These are phyloP conservation scores for Eutypella sp. DNA, from an alignment of 2,329 filamentous ascomycete genomes.

Conservation along the genomic window DNA sequence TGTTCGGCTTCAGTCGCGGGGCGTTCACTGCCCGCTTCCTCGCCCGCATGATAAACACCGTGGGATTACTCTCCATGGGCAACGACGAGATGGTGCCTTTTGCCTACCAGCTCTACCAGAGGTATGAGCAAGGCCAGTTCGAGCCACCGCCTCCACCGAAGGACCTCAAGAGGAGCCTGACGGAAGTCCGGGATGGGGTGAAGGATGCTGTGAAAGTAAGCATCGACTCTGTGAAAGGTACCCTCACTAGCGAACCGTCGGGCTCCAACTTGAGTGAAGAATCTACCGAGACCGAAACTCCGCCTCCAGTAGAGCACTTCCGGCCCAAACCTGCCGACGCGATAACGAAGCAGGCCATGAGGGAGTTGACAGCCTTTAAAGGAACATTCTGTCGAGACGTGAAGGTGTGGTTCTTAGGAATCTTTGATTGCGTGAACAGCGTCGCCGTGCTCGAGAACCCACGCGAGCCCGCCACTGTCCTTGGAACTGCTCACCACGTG, in stretches of 20 bases:
- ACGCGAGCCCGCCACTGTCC: conserved; percentile 32
- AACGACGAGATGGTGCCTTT: conserved; percentile 52
- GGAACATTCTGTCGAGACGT: conserved; percentile 45
- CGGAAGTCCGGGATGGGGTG: neutral
- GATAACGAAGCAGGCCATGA: conserved; percentile 13
- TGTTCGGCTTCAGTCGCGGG: conserved; percentile 50
- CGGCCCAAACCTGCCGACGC: neutral
- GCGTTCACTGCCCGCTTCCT: conserved; percentile 50
- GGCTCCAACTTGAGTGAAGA: conserved; percentile 15
- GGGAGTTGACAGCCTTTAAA: conserved; percentile 41
- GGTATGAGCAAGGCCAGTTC: conserved; percentile 34
- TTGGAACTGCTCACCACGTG: conserved; percentile 39
- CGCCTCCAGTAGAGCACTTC: neutral
- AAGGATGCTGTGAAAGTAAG: conserved; percentile 6
- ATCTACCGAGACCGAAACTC: neutral
- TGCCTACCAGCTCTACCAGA: conserved; percentile 40
- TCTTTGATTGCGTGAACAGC: conserved; percentile 51
- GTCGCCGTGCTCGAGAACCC: conserved; percentile 39
- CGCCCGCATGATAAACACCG: conserved; percentile 44
- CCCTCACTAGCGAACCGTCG: no score
- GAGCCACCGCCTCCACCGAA: no score
- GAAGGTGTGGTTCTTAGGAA: conserved; percentile 49
- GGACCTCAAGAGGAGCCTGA: conserved; percentile 11
- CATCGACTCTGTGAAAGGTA: conserved; percentile 21
- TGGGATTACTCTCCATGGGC: conserved; percentile 45